Evolutionary conservation across 371 early-diverging fungal species (phyloP), one percentile per base, ranked within the genome.

Genomic region (Apophysomyces ossiformis): DNA sequence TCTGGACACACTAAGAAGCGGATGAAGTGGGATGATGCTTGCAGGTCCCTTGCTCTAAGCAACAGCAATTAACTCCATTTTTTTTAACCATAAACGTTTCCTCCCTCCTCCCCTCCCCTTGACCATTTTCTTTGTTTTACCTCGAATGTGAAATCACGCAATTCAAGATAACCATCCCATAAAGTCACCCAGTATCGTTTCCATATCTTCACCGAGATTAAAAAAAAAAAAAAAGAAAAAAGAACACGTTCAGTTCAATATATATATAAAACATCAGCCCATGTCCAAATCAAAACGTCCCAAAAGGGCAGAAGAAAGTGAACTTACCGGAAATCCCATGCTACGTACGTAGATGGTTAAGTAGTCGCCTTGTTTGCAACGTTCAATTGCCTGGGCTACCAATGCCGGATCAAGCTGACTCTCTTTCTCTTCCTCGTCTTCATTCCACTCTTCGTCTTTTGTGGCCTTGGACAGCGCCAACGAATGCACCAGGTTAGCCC

Each of bases 331-430:
- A 61, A 68, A 70, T 5, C 54, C 38, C 7, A 60, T 61, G 18
- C 71, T 63, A 39, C 69, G 70, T 13, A 78, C 71, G 61, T 78
- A 78, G 47, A 78, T 67, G 13, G 75, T 78, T 21, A 75, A 44
- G 57, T 75, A 73, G 26, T 75, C 78, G 1, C 78, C 76, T 5
- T 60, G 46, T 61, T 46, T 35, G 37, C 74, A 78, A 44, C 64
- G 64, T 11, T 56, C 37, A 21, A 59, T 57, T 4, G 71, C 60
- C 21, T 57, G 26, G 1, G 47, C 11, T 5, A 71, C 46, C 4
- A 57, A 43, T 9, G 37, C 57, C 3, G 45, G 45, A 58, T 63
- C 59, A 35, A 50, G 44, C 12, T 57, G 43, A 16, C 50, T 21
- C 39, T 16, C 57, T 5, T 41, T 41, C 26, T 35, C 57, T 35